These are phyloP conservation scores for Pseudonectria foliicola DNA, from an alignment of 2,329 filamentous ascomycete genomes.

Conservation along the genomic window DNA sequence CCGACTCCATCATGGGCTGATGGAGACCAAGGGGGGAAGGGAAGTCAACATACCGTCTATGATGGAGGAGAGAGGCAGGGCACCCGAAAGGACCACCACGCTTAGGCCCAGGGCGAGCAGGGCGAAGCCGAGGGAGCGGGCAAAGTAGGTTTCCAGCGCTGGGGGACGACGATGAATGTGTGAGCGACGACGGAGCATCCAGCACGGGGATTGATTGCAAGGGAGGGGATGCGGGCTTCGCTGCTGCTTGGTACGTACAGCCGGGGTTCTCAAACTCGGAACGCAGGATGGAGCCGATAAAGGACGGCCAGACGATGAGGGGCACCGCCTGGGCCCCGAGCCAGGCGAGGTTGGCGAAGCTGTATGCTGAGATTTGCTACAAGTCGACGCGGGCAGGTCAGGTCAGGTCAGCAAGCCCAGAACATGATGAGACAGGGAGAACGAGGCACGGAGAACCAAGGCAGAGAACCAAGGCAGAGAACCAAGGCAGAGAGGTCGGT, in stretches of 20 bases:
- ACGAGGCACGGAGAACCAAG: no score
- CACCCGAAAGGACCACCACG: conserved; percentile 62
- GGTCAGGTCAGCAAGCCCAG: no score
- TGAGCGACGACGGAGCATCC: not conserved
- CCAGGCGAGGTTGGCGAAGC: conserved; percentile 46
- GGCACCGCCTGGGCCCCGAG: conserved; percentile 40
- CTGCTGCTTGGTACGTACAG: conserved; percentile 26
- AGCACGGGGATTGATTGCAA: no score
- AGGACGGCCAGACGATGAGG: conserved; percentile 40
- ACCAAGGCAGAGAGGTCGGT: no score
- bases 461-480: no score
- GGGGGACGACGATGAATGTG: conserved; percentile 11
- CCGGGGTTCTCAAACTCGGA: conserved; percentile 24
- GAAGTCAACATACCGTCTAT: conserved; percentile 27
- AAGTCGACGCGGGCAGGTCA: not conserved
- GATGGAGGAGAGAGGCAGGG: conserved; percentile 55
- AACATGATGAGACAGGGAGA: no score
- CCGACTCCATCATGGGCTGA: not conserved
- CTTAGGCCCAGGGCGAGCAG: conserved; percentile 58
- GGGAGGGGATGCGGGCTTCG: not conserved
- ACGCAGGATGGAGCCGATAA: conserved; percentile 38
- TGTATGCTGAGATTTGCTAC: conserved; percentile 36
- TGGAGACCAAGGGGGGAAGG: not conserved
- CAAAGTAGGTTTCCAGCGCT: conserved; percentile 63
- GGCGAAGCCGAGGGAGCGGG: conserved; percentile 60